Evolutionary conservation across 148 eudicot genomes (phyloP), one percentile per base, ranked within the genome.

Genomic region (Fallopia convolvulus): DNA sequence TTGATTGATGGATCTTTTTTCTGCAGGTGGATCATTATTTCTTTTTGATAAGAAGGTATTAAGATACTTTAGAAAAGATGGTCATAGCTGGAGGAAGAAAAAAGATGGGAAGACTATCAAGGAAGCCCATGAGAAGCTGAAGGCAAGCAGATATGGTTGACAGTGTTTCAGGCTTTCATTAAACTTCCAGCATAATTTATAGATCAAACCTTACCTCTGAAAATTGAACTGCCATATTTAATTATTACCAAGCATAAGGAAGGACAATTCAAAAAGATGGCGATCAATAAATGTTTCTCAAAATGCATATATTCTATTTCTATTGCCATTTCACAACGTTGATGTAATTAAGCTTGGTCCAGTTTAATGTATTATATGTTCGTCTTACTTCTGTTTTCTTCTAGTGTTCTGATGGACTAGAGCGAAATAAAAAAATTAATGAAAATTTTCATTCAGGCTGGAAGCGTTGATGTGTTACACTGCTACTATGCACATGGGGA

Each of bases 401-500:
- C 36, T 75, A 26, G 30, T 53, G 18, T 6, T 75, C 42, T 73
- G 41, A 50, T 8, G 8, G 39, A 11, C 15, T 33, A 48, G 66
- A 21, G 15, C 9, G 9, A 17, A 75, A 23, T 40, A 30, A 39
- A 50, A 50, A 9, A 41, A 55, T 56, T 36, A 5, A 5, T 26
- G 26, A 46, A 6, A 78, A 66, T 74, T 7, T 81, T 55, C 36
- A 66, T 74, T 74, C 86, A 89, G 93, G 78, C 87, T 63, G 90
- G 93, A 79, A 88, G 93, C 68, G 61, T 89, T 76, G 93, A 89
- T 80, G 90, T 89, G 77, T 61, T 89, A 82, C 93, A 88, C 77
- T 89, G 93, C 84, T 89, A 89, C 81, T 89, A 89, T 82, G 93
- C 93, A 30, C 93, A 89, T 81, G 93, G 93, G 50, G 93, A 89